phyloP scores from a whole-genome alignment of 129 eudicot genomes.

The Dittrichia graveolens region DNA sequence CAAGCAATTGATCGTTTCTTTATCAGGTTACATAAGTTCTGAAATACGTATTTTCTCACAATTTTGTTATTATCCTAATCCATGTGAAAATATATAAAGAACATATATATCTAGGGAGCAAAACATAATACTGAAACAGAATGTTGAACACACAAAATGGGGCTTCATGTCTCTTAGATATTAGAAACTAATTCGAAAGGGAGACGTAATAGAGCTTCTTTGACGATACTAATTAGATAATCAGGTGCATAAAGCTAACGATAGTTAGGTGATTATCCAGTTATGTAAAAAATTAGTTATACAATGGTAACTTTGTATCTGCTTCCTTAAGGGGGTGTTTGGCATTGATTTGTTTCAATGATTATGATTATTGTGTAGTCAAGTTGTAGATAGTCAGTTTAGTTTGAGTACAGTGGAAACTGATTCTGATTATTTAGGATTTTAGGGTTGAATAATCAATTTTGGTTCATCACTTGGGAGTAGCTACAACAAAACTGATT shows the following conservation, averaged over 20 bases:
- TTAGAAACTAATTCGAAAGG: neutral
- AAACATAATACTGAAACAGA: constrained; percentile 1
- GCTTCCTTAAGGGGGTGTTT: neutral
- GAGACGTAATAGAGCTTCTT: neutral
- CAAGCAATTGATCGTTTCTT: constrained; percentile 2
- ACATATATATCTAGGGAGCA: constrained; percentile 8
- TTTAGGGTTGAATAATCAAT: neutral
- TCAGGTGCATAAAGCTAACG: neutral
- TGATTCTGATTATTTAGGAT: neutral
- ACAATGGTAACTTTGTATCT: too few species aligned
- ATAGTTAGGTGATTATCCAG: neutral
- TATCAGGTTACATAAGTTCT: neutral
- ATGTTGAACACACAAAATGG: neutral
- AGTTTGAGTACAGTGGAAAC: too few species aligned
- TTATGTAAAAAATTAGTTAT: neutral
- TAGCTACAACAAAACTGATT: neutral
- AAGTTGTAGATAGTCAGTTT: too few species aligned
- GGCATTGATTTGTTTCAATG: neutral
- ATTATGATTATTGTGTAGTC: neutral
- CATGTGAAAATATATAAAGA: neutral
- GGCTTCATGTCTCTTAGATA: constrained; percentile 10
- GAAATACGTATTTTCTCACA: neutral
- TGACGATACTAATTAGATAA: neutral
- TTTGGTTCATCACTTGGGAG: too few species aligned
- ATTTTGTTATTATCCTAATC: constrained; percentile 2